phyloP scores from a whole-genome alignment of 2,329 filamentous ascomycete species.

The Ophiostoma angusticollis region DNA sequence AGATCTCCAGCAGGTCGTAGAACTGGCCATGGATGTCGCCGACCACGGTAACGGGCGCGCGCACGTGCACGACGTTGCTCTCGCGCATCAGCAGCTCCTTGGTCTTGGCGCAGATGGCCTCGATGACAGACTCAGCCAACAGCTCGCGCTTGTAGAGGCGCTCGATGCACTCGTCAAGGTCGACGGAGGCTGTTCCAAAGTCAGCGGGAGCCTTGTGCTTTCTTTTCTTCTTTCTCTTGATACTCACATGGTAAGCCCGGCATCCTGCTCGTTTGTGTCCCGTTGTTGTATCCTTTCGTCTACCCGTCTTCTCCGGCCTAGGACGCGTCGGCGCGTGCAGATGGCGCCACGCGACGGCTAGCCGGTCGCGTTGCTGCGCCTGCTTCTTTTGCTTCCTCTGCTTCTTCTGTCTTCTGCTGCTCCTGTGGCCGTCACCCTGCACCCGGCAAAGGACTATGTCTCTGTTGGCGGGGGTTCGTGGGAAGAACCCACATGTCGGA shows the following conservation, averaged over 20 bases:
- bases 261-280: constrained; percentile 20
- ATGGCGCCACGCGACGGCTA: too few species aligned
- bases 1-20: constrained; percentile 98
- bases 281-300: background rate
- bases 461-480: constrained; percentile 16
- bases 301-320: background rate
- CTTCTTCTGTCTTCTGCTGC: constrained; percentile 7
- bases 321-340: background rate
- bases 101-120: constrained; percentile 97
- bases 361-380: background rate
- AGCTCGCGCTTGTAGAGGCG: constrained; percentile 95
- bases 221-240: background rate
- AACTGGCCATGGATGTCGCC: constrained; percentile 99
- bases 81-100: constrained; percentile 99
- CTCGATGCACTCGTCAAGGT: constrained; percentile 96
- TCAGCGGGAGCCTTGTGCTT: background rate
- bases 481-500: constrained; percentile 20
- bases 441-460: constrained; percentile 18
- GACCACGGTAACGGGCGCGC: constrained; percentile 89
- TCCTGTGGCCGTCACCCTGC: too few species aligned
- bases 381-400: constrained; percentile 1
- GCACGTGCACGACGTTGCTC: constrained; percentile 97
- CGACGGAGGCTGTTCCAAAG: constrained; percentile 61
- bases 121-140: constrained; percentile 88
- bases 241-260: constrained; percentile 22